phyloP scores from a whole-genome alignment of 2,329 filamentous ascomycete genomes.

The Magnaporthales sp. region DNA sequence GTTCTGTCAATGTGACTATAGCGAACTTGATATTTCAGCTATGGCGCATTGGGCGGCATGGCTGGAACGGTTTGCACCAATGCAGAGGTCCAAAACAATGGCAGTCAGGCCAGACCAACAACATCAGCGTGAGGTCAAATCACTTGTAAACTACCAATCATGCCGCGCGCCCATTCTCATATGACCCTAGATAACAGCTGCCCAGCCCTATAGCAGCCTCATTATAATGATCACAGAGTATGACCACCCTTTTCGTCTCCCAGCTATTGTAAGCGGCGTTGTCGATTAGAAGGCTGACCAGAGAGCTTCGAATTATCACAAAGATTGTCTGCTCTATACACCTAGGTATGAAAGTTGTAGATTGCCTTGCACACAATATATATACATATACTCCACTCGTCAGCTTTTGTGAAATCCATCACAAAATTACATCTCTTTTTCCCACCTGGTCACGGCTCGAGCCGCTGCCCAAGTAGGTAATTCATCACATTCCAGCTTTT shows the following conservation, averaged over 20 bases:
- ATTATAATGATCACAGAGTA: background rate
- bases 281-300: background rate
- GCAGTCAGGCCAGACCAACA: background rate
- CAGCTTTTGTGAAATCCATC: background rate
- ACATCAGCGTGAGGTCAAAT: background rate
- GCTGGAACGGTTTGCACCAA: background rate
- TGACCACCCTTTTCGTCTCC: background rate
- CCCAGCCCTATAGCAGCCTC: background rate
- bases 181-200: background rate
- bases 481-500: background rate
- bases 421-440: background rate
- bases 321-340: background rate
- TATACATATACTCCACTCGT: background rate
- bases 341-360: background rate
- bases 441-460: background rate
- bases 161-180: background rate
- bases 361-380: background rate
- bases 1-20: background rate
- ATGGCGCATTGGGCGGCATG: background rate
- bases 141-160: background rate
- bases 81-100: background rate
- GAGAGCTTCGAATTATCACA: background rate
- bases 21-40: background rate
- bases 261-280: background rate
- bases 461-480: background rate